These are phyloP conservation scores for Phytophthora pluvialis DNA, from an alignment of 352 stramenopile species.

Conservation along the genomic window DNA sequence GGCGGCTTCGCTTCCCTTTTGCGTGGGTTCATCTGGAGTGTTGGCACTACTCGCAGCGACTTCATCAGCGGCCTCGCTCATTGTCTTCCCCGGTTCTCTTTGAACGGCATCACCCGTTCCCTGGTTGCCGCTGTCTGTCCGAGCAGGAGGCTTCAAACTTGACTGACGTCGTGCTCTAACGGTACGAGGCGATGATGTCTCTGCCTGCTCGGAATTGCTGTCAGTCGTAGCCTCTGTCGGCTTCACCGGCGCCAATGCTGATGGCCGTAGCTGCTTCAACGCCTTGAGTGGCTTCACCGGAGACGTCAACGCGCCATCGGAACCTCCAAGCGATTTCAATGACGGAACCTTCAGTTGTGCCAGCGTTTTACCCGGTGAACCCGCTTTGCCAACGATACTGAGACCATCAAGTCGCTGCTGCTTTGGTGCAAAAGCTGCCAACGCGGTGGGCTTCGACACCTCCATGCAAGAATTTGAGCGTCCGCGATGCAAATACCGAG, in stretches of 20 bases:
- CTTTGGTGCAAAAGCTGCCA: slow-evolving; percentile 26
- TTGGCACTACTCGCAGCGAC: not conserved
- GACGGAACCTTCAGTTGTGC: slow-evolving; percentile 19
- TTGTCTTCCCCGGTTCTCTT: slow-evolving; percentile 3
- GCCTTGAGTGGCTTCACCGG: slow-evolving; percentile 12
- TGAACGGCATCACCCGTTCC: not conserved
- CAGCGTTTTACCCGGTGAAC: slow-evolving; percentile 2
- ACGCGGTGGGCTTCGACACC: slow-evolving; percentile 20
- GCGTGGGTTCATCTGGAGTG: not conserved
- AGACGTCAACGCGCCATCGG: not conserved
- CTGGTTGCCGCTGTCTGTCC: not conserved
- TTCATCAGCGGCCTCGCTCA: not conserved
- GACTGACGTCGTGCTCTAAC: not conserved
- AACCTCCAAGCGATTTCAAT: not conserved
- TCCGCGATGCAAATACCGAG: not conserved
- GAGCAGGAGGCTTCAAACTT: slow-evolving; percentile 1
- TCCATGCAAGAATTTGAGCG: not conserved
- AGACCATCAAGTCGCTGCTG: slow-evolving; percentile 11
- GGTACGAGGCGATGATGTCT: not conserved
- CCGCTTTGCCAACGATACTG: not conserved
- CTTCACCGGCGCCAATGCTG: not conserved
- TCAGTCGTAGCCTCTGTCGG: not conserved
- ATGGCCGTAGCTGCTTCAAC: slow-evolving; percentile 3
- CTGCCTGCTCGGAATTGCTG: not conserved
- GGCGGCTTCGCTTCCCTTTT: not conserved